These are phyloP conservation scores for Ceratocystis variospora DNA, from an alignment of 2,329 filamentous ascomycete species.

Conservation along the genomic window DNA sequence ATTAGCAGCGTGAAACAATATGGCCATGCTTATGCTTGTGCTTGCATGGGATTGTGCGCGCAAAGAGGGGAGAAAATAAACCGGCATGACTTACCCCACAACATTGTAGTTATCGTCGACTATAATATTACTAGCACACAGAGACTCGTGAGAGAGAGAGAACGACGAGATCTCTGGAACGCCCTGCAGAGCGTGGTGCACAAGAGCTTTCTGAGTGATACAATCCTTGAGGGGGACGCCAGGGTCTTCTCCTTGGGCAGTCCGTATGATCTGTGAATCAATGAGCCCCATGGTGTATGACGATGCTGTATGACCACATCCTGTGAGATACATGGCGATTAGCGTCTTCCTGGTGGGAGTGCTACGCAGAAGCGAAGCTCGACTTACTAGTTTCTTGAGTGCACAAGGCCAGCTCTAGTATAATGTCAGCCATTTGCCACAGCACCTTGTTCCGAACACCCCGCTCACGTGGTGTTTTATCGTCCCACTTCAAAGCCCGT, in stretches of 20 bases:
- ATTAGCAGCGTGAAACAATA: not conserved
- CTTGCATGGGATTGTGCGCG: too few species aligned
- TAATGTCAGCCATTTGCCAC: conserved; percentile 18
- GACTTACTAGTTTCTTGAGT: conserved; percentile 18
- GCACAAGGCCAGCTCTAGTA: conserved; percentile 16
- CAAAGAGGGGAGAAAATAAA: not conserved
- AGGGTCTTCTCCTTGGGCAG: not conserved
- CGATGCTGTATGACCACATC: conserved; percentile 12
- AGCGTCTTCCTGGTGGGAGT: not conserved
- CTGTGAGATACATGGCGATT: not conserved
- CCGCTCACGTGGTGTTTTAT: conserved; percentile 2
- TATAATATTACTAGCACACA: conserved; percentile 14
- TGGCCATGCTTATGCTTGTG: too few species aligned
- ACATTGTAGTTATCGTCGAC: conserved; percentile 15
- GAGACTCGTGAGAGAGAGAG: conserved; percentile 15
- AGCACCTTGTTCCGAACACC: conserved; percentile 8
- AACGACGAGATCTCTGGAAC: conserved; percentile 13
- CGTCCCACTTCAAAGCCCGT: conserved; percentile 7
- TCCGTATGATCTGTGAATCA: conserved; percentile 12
- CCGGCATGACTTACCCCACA: not conserved
- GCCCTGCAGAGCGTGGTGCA: conserved; percentile 11
- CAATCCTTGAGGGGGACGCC: conserved; percentile 10
- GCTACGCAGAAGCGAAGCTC: not conserved
- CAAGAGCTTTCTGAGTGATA: conserved; percentile 10
- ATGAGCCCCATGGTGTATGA: conserved; percentile 14